phyloP scores from a whole-genome alignment of 2,329 filamentous ascomycete species.

The Nemania serpens region DNA sequence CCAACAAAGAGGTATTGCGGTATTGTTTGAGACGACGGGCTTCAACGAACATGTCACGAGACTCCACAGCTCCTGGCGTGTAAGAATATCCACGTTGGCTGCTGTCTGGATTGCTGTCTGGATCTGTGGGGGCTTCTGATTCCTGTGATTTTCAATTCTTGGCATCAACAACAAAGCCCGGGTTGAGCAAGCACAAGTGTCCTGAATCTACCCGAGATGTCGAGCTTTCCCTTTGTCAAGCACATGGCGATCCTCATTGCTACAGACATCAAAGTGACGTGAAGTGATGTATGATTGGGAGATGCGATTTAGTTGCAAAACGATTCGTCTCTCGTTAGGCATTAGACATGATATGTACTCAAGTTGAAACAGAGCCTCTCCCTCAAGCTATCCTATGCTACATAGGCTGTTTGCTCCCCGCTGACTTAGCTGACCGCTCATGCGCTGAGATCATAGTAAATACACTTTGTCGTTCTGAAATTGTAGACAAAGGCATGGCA shows the following conservation, averaged over 20 bases:
- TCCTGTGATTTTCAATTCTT: too few relatives aligned
- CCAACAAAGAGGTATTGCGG: conserved; percentile 3
- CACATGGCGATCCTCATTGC: neutral
- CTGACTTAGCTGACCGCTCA: neutral
- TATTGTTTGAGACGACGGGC: neutral
- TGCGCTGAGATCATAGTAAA: conserved; percentile 77
- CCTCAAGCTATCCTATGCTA: conserved; percentile 5
- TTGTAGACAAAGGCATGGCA: conserved; percentile 89
- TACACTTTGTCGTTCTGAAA: conserved; percentile 79
- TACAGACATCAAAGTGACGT: neutral
- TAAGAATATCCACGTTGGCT: neutral
- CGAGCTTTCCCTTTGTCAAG: neutral
- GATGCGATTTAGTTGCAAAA: conserved; percentile 3
- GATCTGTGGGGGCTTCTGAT: neutral
- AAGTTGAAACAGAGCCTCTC: conserved; percentile 1
- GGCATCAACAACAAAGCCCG: neutral
- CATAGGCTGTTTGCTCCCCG: neutral
- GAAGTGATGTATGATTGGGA: neutral
- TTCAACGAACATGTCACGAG: neutral
- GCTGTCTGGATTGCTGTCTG: neutral
- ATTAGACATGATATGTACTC: conserved; percentile 11
- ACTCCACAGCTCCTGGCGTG: neutral
- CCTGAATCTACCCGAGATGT: neutral
- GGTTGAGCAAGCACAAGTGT: neutral
- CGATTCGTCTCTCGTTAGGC: conserved; percentile 21